Conservation (phyloP, 495 filamentous ascomycete species). For the Penicillium daleae region DNA sequence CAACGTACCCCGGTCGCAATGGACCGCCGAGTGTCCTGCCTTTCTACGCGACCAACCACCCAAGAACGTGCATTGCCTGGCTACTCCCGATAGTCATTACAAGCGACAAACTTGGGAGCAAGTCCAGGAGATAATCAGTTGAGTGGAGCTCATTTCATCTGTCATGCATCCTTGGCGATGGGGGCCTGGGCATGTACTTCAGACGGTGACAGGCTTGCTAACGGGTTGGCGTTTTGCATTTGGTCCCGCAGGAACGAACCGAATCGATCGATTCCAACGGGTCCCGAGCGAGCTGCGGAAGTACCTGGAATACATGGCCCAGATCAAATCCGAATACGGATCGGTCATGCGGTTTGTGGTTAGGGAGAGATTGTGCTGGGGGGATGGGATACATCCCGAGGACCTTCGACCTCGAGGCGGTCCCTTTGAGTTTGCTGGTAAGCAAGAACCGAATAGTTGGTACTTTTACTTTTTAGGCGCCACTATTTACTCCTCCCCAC, state of each 20-base stretch:
- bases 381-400: constrained; percentile 33
- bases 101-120: constrained; percentile 61
- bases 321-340: constrained; percentile 66
- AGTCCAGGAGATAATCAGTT: constrained; percentile 64
- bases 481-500: no score
- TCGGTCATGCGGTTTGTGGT: constrained; percentile 76
- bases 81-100: constrained; percentile 66
- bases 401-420: constrained; percentile 49
- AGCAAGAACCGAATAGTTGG: no score
- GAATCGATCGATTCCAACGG: constrained; percentile 73
- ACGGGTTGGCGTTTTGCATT: not conserved
- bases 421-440: constrained; percentile 57
- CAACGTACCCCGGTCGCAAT: constrained; percentile 66
- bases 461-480: not conserved
- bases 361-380: constrained; percentile 67
- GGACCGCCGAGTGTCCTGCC: constrained; percentile 67
- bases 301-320: constrained; percentile 68
- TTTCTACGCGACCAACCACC: constrained; percentile 61
- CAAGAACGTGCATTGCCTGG: constrained; percentile 58
- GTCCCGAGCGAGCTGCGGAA: constrained; percentile 71
- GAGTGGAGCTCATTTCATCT: constrained; percentile 16
- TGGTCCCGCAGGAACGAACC: constrained; percentile 54
- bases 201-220: not conserved
- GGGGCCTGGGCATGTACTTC: not conserved
- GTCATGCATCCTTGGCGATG: constrained; percentile 8